Base-by-base conservation (phyloP, 768 basidiomycete species). In the Chalciporus chontae region DNA sequence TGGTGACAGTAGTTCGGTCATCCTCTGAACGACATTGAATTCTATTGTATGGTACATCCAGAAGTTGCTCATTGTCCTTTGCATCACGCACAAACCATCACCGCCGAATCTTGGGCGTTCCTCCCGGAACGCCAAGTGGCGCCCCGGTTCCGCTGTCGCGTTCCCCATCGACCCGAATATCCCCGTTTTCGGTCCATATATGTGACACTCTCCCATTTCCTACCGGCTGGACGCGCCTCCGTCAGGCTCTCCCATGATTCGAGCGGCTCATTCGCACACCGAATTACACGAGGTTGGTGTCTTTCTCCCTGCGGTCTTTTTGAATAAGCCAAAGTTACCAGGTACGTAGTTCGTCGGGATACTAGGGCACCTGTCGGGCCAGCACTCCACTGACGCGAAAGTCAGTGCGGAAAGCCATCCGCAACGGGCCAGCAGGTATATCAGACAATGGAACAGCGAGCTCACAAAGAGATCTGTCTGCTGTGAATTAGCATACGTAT, bases 141-240 rank as follows among this genome's bases (percentile, higher is more conserved):
- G 15, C 27, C 4, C n/a, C 31, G 24, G 46, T 4, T 47, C 46
- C 37, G 23, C 4, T 18, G 38, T 8, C 39, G 7, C 23, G 40
- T 24, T 47, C 24, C 32, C 40, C 36, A 27, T 21, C 24, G n/a
- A 50, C 40, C 60, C 57, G 52, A 27, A 26, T 48, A 42, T 38
- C 29, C 51, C 54, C 54, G 50, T 19, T 17, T 34, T 31, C 26
- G 44, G 41, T 34, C 26, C 24, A 29, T 42, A 40, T 47, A 45
- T 43, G n/a, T n/a, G n/a, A 18, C 42, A 18, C 41, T 40, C 40
- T 17, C n/a, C 24, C 26, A n/a, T 50, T 50, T 27, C 36, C 32
- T 23, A 19, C 40, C 4, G 18, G 18, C 13, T 43, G 41, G 40
- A 38, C 5, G 14, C 11, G 9, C 8, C 14, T 13, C 38, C 18